Conservation (phyloP, 116 monocot genomes). For the Zostera marina region DNA sequence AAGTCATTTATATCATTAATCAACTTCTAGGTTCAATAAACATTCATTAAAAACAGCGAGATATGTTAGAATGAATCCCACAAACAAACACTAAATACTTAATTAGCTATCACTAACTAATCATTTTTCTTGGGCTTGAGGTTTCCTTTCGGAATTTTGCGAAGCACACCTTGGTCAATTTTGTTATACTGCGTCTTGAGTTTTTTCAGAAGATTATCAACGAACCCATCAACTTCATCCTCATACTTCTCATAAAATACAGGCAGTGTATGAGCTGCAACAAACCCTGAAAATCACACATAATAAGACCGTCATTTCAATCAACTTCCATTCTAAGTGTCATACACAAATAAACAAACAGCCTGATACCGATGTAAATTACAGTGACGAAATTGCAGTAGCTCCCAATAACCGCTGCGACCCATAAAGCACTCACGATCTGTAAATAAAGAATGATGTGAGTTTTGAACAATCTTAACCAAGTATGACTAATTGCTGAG, state of each 20-base stretch:
- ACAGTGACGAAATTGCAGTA: slow-evolving; percentile 91
- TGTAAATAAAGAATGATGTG: slow-evolving; percentile 10
- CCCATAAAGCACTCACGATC: slow-evolving; percentile 52
- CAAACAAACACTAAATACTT: too few relatives aligned
- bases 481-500: too few relatives aligned
- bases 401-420: slow-evolving; percentile 67
- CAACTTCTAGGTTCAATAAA: too few relatives aligned
- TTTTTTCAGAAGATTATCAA: slow-evolving; percentile 35
- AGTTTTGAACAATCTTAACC: too few relatives aligned
- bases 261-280: slow-evolving; percentile 66
- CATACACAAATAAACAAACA: not conserved
- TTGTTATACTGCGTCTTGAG: slow-evolving; percentile 47
- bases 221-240: slow-evolving; percentile 60
- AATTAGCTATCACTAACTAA: too few relatives aligned
- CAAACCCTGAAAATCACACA: slow-evolving; percentile 33
- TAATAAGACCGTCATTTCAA: not conserved
- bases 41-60: too few relatives aligned
- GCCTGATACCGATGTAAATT: slow-evolving; percentile 56
- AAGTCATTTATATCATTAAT: too few relatives aligned
- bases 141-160: slow-evolving; percentile 75
- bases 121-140: slow-evolving; percentile 60
- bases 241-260: slow-evolving; percentile 77
- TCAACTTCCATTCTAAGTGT: not conserved
- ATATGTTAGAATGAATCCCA: too few relatives aligned
- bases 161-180: slow-evolving; percentile 24